Conservation (phyloP, 176 grass and related monocot species). For the Oryza punctata region DNA sequence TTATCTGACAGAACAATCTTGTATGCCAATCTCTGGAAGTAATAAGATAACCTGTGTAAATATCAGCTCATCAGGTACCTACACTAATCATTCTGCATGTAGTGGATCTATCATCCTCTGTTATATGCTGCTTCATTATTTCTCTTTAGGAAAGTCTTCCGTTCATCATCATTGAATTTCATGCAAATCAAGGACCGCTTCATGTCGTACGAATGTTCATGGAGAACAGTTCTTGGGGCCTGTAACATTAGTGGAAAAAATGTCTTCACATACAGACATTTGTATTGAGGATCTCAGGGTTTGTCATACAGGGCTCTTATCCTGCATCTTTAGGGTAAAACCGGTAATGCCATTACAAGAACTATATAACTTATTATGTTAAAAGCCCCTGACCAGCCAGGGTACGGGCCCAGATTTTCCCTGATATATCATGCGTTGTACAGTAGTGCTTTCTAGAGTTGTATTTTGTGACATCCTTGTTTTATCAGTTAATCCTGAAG, state of each 20-base stretch:
- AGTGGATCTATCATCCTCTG: neutral
- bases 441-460: neutral
- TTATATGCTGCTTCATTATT: neutral
- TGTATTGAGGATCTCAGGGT: neutral
- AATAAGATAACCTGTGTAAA: slow-evolving; percentile 67
- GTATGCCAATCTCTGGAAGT: slow-evolving; percentile 44
- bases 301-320: neutral
- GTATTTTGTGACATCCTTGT: neutral
- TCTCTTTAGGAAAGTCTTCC: neutral
- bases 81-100: slow-evolving; percentile 16
- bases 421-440: neutral
- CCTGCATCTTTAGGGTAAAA: neutral
- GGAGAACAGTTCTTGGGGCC: neutral
- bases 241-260: neutral
- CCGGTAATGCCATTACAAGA: neutral
- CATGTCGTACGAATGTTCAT: neutral
- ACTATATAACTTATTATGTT: neutral
- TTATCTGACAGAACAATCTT: slow-evolving; percentile 41
- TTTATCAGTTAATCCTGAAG: neutral
- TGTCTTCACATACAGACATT: neutral
- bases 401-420: neutral
- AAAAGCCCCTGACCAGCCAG: neutral
- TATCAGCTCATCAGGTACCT: slow-evolving; percentile 70
- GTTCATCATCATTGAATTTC: neutral
- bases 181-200: neutral